A percentile compares a stretch with the other conserved stretches of the same genome.
Evolutionary conservation across 2,329 filamentous ascomycete species (phyloP).

Genomic region (Cladosporium austrohemisphaericum): DNA sequence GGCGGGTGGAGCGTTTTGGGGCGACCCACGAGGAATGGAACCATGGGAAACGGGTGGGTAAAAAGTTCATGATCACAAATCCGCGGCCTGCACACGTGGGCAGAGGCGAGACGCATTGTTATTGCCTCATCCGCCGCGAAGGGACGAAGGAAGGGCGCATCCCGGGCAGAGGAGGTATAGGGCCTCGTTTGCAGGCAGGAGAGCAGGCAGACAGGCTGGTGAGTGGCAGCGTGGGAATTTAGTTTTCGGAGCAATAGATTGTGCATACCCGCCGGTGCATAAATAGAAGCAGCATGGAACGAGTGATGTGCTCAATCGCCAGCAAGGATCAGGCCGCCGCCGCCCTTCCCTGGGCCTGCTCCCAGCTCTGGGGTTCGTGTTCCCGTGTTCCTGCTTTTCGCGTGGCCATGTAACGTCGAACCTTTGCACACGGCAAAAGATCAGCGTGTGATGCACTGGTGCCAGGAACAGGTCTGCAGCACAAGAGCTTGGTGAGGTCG

Average conservation of each 20-base stretch:
- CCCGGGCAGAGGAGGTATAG: no score
- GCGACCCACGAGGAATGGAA: background rate
- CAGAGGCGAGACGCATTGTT: background rate
- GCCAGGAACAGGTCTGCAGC: conserved; percentile 7
- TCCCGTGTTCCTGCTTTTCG: background rate
- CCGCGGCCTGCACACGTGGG: background rate
- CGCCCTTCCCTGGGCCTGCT: no score
- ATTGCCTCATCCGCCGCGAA: no score
- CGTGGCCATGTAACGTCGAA: conserved; percentile 12
- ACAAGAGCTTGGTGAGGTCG: no score
- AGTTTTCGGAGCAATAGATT: background rate
- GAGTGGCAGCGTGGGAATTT: background rate
- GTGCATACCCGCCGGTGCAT: conserved; percentile 6
- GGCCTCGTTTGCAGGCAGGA: no score
- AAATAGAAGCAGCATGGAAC: conserved; percentile 9
- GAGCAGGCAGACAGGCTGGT: background rate
- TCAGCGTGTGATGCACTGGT: no score
- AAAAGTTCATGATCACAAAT: background rate
- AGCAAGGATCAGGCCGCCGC: conserved; percentile 2
- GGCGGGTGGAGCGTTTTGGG: background rate
- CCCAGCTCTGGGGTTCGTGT: background rate
- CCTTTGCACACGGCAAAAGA: background rate
- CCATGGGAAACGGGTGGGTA: background rate
- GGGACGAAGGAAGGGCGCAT: no score
- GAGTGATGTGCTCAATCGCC: conserved; percentile 8